Percentiles rank a stretch among this genome's conserved stretches.
Conservation (phyloP, 2,329 filamentous ascomycete genomes). For the Fusarium globosum region DNA sequence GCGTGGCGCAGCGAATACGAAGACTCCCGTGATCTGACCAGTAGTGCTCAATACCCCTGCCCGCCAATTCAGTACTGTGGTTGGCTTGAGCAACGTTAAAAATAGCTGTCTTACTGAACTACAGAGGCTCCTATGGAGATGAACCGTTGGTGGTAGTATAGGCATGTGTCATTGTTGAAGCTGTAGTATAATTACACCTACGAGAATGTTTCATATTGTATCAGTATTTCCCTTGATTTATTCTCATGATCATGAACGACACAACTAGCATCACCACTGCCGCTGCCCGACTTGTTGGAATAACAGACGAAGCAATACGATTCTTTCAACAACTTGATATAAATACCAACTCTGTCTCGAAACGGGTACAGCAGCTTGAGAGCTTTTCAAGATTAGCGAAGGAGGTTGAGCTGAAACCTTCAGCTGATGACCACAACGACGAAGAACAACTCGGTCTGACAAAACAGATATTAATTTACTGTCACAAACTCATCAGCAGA, state of each 20-base stretch:
- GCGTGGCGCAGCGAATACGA: conserved; percentile 14
- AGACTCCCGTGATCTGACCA: neutral
- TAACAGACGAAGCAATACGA: conserved; percentile 2
- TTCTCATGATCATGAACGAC: neutral
- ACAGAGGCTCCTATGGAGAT: neutral
- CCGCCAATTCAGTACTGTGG: neutral
- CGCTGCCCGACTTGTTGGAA: conserved; percentile 4
- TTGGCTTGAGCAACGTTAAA: conserved; percentile 1
- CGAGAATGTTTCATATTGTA: neutral
- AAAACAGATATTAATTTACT: neutral
- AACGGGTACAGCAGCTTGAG: neutral
- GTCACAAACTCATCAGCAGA: neutral
- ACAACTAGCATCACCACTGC: neutral
- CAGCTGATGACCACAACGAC: neutral
- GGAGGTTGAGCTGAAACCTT: neutral
- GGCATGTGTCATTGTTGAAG: neutral
- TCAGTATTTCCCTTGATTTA: neutral
- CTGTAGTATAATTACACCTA: neutral
- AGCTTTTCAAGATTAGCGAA: neutral
- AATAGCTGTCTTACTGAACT: neutral
- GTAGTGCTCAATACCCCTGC: neutral
- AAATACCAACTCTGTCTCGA: neutral
- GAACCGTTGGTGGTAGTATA: neutral
- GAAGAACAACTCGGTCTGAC: neutral
- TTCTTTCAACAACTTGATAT: conserved; percentile 2